Percentiles rank a stretch among this genome's conserved stretches.
These are phyloP conservation scores for Ambispora gerdemannii DNA, from an alignment of 192 early-diverging fungal species.

Conservation along the genomic window DNA sequence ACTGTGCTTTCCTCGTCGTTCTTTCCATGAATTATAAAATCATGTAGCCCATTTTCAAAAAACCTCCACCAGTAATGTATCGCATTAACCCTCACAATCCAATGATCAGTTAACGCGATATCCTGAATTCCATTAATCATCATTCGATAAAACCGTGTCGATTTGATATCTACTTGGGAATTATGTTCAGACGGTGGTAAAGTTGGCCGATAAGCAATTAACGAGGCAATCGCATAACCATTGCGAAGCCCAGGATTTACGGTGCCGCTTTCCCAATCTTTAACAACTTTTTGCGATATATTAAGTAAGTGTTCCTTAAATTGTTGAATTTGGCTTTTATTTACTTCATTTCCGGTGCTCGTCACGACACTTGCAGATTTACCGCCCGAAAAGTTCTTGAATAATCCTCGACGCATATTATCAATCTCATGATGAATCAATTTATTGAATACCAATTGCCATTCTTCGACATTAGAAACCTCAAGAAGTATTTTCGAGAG, in stretches of 20 bases:
- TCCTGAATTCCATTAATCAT: slow-evolving; percentile 50
- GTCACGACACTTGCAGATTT: not conserved
- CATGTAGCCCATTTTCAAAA: slow-evolving; percentile 38
- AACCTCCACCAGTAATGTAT: slow-evolving; percentile 46
- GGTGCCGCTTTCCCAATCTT: slow-evolving; percentile 46
- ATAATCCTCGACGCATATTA: slow-evolving; percentile 51
- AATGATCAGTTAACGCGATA: slow-evolving; percentile 50
- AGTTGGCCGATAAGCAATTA: slow-evolving; percentile 15
- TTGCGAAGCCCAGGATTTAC: slow-evolving; percentile 51
- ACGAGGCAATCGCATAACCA: slow-evolving; percentile 45
- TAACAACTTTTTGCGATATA: slow-evolving; percentile 36
- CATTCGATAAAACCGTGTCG: slow-evolving; percentile 42
- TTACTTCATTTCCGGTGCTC: not conserved
- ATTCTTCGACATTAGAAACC: slow-evolving; percentile 34
- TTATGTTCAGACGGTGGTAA: not conserved
- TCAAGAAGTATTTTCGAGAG: slow-evolving; percentile 25
- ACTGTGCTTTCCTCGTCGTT: slow-evolving; percentile 34
- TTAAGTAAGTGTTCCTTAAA: slow-evolving; percentile 31
- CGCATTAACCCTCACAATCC: slow-evolving; percentile 43
- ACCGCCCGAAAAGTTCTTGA: slow-evolving; percentile 37
- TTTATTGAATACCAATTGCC: slow-evolving; percentile 39
- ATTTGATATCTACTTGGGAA: slow-evolving; percentile 16
- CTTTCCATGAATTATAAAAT: slow-evolving; percentile 11
- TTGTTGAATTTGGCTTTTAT: slow-evolving; percentile 2
- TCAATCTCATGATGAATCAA: slow-evolving; percentile 50